Conservation (phyloP, 139 green algal genomes). For the Chlamydomonas sp. region DNA sequence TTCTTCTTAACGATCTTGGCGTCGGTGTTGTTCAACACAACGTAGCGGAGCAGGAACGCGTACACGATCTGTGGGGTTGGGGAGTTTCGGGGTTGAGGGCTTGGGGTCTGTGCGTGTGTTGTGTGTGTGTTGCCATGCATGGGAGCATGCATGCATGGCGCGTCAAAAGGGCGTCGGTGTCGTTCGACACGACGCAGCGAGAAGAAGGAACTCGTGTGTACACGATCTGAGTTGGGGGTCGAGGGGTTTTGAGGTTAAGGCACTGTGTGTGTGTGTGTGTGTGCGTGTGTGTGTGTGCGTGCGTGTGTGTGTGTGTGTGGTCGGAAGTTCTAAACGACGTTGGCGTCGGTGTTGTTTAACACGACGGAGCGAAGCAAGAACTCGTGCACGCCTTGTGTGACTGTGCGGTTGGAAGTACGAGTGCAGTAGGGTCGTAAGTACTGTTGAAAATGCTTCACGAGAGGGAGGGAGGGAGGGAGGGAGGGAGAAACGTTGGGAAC, state of each 20-base stretch:
- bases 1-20: constrained; percentile 94
- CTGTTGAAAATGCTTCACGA: too few species aligned
- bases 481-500: too few species aligned
- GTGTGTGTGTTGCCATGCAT: too few species aligned
- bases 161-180: constrained; percentile 94
- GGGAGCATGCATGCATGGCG: constrained; percentile 84
- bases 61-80: too few species aligned
- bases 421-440: too few species aligned
- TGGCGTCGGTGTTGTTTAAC: constrained; percentile 93
- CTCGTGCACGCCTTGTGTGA: constrained; percentile 88
- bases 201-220: constrained; percentile 99
- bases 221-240: constrained; percentile 60
- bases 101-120: too few species aligned
- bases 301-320: too few species aligned
- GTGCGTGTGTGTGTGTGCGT: too few species aligned
- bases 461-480: too few species aligned
- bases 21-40: constrained; percentile 95
- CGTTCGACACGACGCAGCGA: constrained; percentile 92
- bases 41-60: constrained; percentile 69
- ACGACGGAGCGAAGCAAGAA: constrained; percentile 88
- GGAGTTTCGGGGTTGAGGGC: neutral
- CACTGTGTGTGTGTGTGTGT: too few species aligned
- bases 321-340: constrained; percentile 88
- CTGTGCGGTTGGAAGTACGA: constrained; percentile 93
- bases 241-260: too few species aligned